Evolutionary conservation across 208 protist genomes (phyloP).

Genomic region (Tritrichomonas musculus): DNA sequence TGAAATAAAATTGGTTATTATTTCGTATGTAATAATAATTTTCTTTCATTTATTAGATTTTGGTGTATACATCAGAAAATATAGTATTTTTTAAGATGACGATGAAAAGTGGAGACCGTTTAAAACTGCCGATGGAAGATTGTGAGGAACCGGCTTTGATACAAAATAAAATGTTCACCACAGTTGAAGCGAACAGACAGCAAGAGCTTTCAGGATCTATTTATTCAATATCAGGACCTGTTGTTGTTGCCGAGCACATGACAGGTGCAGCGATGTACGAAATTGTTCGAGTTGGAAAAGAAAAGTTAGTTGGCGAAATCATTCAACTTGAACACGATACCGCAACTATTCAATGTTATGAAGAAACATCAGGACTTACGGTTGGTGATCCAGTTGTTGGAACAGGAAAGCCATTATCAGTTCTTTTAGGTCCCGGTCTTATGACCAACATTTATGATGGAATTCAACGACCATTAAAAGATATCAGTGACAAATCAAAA

Average conservation of each 20-base stretch:
- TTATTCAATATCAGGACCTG: constrained; percentile 57
- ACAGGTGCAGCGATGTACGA: constrained; percentile 98
- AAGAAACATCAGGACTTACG: constrained; percentile 96
- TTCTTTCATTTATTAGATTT: no score
- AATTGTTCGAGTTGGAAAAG: constrained; percentile 93
- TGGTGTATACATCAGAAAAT: no score
- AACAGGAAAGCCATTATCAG: constrained; percentile 95
- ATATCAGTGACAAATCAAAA: constrained; percentile 82
- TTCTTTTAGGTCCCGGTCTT: constrained; percentile 98
- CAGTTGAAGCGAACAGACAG: background rate
- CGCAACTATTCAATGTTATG: constrained; percentile 99
- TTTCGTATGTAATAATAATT: no score
- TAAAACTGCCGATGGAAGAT: no score
- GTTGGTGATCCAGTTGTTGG: constrained; percentile 96
- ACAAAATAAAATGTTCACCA: background rate
- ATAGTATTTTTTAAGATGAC: no score
- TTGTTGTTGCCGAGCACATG: constrained; percentile 98
- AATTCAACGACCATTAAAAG: constrained; percentile 98
- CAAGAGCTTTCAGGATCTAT: background rate
- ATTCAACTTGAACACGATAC: constrained; percentile 97
- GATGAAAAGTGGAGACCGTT: no score
- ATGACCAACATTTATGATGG: constrained; percentile 99
- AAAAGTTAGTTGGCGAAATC: constrained; percentile 97
- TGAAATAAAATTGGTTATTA: no score
- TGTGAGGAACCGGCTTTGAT: no score